Evolutionary conservation across 148 eudicot genomes (phyloP).

Genomic region (Hydrangea macrophylla): DNA sequence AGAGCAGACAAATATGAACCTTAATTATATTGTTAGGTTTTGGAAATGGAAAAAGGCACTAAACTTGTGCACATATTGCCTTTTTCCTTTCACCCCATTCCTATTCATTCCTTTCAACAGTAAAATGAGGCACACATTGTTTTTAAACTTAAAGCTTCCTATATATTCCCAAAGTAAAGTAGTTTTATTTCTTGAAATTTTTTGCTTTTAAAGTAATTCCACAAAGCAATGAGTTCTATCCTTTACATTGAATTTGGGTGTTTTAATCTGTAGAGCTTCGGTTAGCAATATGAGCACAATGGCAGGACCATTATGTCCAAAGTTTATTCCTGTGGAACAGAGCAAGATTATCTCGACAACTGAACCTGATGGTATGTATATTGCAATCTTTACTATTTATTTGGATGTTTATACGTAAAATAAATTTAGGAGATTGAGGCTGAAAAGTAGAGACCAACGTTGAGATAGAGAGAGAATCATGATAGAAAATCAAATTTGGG

Average conservation of each 20-base stretch:
- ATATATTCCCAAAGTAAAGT: too few species aligned
- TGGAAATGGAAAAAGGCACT: too few species aligned
- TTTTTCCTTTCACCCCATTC: background rate
- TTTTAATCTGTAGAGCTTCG: conserved; percentile 27
- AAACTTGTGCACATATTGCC: background rate
- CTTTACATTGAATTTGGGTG: background rate
- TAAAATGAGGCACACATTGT: too few species aligned
- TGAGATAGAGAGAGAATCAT: background rate
- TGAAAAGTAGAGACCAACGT: background rate
- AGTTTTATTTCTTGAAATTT: background rate
- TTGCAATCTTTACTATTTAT: conserved; percentile 1
- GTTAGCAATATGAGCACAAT: conserved; percentile 43
- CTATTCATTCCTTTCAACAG: background rate
- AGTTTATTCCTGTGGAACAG: conserved; percentile 70
- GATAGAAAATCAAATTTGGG: too few species aligned
- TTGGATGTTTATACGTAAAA: background rate
- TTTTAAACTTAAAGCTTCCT: too few species aligned
- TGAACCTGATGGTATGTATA: conserved; percentile 47
- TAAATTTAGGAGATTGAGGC: background rate
- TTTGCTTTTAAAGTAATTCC: background rate
- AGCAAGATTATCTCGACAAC: conserved; percentile 48
- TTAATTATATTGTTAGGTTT: too few species aligned
- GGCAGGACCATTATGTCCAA: conserved; percentile 43
- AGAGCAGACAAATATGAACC: too few species aligned
- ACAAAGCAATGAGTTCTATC: background rate